These are phyloP conservation scores for Vachellia collinsii DNA, from an alignment of 306 rosid genomes.

Conservation along the genomic window DNA sequence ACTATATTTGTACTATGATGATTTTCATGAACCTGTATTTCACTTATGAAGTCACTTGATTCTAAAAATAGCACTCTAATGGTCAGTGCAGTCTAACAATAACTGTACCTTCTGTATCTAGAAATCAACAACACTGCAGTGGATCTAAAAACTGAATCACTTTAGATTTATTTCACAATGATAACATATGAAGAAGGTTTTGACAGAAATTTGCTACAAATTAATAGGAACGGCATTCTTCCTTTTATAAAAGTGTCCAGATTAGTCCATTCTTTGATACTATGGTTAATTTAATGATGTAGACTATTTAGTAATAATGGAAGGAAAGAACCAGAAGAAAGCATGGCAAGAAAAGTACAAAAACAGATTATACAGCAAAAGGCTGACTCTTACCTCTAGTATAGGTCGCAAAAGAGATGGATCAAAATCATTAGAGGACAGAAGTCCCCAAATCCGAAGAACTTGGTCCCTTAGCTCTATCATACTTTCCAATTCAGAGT, in stretches of 20 bases:
- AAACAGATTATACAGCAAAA: not conserved
- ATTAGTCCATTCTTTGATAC: not conserved
- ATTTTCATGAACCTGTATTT: not conserved
- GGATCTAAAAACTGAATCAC: conserved; percentile 1
- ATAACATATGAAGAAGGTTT: conserved; percentile 5
- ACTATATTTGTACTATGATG: not conserved
- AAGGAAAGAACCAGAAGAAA: conserved; percentile 1
- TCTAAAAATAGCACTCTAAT: too few relatives aligned
- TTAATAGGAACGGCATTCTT: conserved; percentile 4
- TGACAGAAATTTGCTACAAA: not conserved
- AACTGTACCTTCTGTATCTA: not conserved
- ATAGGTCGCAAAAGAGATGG: conserved; percentile 76
- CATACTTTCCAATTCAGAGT: conserved; percentile 66
- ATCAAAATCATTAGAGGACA: conserved; percentile 78
- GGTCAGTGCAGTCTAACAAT: not conserved
- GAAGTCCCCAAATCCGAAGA: conserved; percentile 74
- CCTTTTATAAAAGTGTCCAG: not conserved
- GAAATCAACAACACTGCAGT: conserved; percentile 5
- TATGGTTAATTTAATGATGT: conserved; percentile 5
- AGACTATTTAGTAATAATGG: not conserved
- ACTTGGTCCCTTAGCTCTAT: conserved; percentile 81
- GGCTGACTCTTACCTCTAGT: conserved; percentile 61
- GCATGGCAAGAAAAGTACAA: conserved; percentile 1
- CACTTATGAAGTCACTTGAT: conserved; percentile 6
- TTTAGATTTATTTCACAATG: not conserved